A percentile compares a stretch with the other conserved stretches of the same genome.
Evolutionary conservation across 2,329 filamentous ascomycete species (phyloP).

Genomic region (Penicillium oxalicum): DNA sequence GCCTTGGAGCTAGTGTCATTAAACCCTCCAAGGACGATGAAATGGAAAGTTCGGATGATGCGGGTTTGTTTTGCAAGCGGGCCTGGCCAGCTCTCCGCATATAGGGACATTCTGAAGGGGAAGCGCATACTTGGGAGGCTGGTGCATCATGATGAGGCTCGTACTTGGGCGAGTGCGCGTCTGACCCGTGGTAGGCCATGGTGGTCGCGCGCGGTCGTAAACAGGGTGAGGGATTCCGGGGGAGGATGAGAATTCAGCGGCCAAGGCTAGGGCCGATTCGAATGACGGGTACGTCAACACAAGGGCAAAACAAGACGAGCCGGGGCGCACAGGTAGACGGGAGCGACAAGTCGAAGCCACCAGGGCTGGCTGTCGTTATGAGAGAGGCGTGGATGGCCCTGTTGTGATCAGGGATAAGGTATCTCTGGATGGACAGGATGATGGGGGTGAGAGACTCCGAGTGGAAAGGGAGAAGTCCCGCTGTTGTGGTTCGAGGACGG

Average conservation of each 20-base stretch:
- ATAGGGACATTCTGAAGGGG: not conserved
- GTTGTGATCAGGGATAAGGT: not conserved
- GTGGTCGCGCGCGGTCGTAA: slow-evolving; percentile 17
- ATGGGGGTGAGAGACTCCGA: slow-evolving; percentile 10
- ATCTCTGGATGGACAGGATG: slow-evolving; percentile 2
- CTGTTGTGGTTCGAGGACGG: no score
- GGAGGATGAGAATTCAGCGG: slow-evolving; percentile 9
- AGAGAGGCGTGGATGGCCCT: not conserved
- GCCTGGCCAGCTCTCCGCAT: no score
- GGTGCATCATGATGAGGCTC: slow-evolving; percentile 63
- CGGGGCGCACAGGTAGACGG: no score
- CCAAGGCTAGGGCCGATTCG: not conserved
- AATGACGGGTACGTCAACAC: not conserved
- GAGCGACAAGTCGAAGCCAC: slow-evolving; percentile 11
- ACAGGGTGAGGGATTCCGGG: slow-evolving; percentile 1
- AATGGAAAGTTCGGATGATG: not conserved
- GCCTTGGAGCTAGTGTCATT: no score
- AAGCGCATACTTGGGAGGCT: slow-evolving; percentile 50
- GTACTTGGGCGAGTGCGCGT: slow-evolving; percentile 41
- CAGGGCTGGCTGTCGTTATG: slow-evolving; percentile 11
- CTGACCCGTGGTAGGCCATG: slow-evolving; percentile 62
- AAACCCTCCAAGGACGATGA: not conserved
- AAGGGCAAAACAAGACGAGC: no score
- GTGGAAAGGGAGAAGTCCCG: slow-evolving; percentile 5
- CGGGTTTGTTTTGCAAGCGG: no score